Percentiles rank a stretch among this genome's conserved stretches.
These are phyloP conservation scores for Flammula alnicola DNA, from an alignment of 1,284 basidiomycete genomes.

Conservation along the genomic window DNA sequence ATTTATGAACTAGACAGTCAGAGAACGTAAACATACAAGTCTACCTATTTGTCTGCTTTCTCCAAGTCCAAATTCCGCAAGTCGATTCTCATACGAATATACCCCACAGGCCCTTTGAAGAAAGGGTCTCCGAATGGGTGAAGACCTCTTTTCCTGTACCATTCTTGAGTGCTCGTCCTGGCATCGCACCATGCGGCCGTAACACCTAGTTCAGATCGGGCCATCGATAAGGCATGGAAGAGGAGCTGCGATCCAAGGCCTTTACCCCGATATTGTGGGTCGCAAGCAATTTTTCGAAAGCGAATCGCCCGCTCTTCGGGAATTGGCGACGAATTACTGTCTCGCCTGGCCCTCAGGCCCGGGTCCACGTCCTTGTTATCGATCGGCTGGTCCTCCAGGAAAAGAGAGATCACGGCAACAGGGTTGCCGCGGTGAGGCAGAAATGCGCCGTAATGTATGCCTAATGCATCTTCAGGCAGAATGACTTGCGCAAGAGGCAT, in stretches of 20 bases:
- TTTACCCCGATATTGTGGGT: slow-evolving; percentile 43
- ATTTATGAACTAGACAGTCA: no score
- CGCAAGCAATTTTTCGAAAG: slow-evolving; percentile 68
- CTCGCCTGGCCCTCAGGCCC: neutral
- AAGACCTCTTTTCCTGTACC: slow-evolving; percentile 61
- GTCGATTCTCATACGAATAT: slow-evolving; percentile 53
- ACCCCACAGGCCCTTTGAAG: slow-evolving; percentile 56
- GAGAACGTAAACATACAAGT: no score
- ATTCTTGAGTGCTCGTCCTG: slow-evolving; percentile 45
- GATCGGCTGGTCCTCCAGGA: slow-evolving; percentile 49
- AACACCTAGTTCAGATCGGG: slow-evolving; percentile 41
- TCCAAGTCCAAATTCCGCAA: slow-evolving; percentile 16
- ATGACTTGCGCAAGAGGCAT: slow-evolving; percentile 52
- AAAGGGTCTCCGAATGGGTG: slow-evolving; percentile 51
- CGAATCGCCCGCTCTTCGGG: slow-evolving; percentile 35
- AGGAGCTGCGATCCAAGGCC: slow-evolving; percentile 59
- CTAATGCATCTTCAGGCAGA: slow-evolving; percentile 54
- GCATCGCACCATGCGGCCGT: slow-evolving; percentile 62
- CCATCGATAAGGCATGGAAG: slow-evolving; percentile 42
- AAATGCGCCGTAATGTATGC: slow-evolving; percentile 61
- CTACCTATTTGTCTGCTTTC: no score
- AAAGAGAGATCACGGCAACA: slow-evolving; percentile 60
- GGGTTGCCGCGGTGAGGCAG: slow-evolving; percentile 35
- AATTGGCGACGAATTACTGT: slow-evolving; percentile 1
- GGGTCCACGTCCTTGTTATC: slow-evolving; percentile 17